Evolutionary conservation across 2,329 filamentous ascomycete species (phyloP), one percentile per base, ranked within the genome.

Genomic region (Cordyceps militaris): DNA sequence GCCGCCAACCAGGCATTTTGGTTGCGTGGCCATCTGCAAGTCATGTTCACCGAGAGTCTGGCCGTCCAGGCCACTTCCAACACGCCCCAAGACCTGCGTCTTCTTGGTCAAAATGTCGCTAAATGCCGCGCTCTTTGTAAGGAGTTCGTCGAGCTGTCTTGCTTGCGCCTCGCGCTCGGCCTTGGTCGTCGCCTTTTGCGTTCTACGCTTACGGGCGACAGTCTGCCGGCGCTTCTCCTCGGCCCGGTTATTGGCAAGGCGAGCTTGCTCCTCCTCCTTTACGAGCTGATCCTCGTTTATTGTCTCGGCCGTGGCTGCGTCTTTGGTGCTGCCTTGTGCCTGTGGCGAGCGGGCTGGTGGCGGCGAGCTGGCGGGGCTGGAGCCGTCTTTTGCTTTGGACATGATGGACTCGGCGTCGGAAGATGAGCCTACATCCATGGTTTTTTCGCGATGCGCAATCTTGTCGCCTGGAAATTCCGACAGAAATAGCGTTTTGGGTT

Each of bases 1-100:
- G 1, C 94, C 94, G 5, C 91, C 91, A 0, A 87, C 85, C 65
- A 99, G 85, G 59, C 91, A 84, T 62, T 87, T 85, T 0, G 94
- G 94, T 68, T 99, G 94, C 61, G 88, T 80, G 0, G 92, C 93
- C 69, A 95, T 90, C 58, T 85, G 80, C 16, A 97, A 72, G 56
- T 91, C 80, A 56, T 85, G 83, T 60, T 85, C 82, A 6, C 82
- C 81, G 0, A 86, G 70, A 0, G 79, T 74, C 63, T 84, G 79
- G 13, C 83, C 83, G 58, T 85, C 81, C 2, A 86, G 73, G 9
- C 78, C 76, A 3, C 79, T 82, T 2, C 84, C 84, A 0, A 86
- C 82, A 1, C 83, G 77, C 1, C 84, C 84, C 1, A 87, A 73
- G 0, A 81, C 82, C 51, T 84, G 77, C 0, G 84, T 86, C 69